A percentile compares a stretch with the other conserved stretches of the same genome.
Evolutionary conservation across 495 filamentous ascomycete genomes (phyloP).

Genomic region (Glonium stellatum): DNA sequence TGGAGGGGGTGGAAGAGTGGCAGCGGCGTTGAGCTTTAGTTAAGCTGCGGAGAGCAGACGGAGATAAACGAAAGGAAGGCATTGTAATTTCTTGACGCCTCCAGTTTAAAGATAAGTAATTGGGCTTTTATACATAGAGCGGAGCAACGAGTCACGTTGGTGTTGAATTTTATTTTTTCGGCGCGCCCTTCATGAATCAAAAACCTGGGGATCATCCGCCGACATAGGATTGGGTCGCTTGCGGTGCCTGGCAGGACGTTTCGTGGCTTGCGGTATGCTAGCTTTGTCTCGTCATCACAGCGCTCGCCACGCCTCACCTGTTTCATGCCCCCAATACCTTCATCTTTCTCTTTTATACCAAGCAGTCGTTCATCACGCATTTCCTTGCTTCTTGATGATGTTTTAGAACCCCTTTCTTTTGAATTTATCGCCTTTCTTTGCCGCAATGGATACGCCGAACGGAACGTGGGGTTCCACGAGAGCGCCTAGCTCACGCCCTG

Average conservation of each 20-base stretch:
- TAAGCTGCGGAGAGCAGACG: slow-evolving; percentile 20
- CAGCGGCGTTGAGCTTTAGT: slow-evolving; percentile 14
- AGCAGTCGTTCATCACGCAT: not conserved
- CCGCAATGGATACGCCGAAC: not conserved
- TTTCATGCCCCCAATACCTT: not conserved
- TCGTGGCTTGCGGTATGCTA: not conserved
- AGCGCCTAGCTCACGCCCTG: slow-evolving; percentile 28
- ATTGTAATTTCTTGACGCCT: slow-evolving; percentile 6
- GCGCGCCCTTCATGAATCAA: not conserved
- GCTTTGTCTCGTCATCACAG: slow-evolving; percentile 3
- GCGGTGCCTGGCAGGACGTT: not conserved
- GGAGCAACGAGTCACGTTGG: slow-evolving; percentile 6
- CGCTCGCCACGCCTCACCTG: not conserved
- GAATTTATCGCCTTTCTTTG: not conserved
- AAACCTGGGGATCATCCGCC: slow-evolving; percentile 12
- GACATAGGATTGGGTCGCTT: not conserved
- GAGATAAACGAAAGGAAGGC: slow-evolving; percentile 18
- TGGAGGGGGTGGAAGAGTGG: slow-evolving; percentile 17
- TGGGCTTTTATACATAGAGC: slow-evolving; percentile 11
- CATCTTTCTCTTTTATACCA: not conserved
- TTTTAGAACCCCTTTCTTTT: not conserved
- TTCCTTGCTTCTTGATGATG: slow-evolving; percentile 4
- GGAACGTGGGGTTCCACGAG: slow-evolving; percentile 15
- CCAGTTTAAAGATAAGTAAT: slow-evolving; percentile 9
- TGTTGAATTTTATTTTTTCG: slow-evolving; percentile 1